These are phyloP conservation scores for Torulaspora globosa DNA, from an alignment of 1,139 yeast genomes.

Conservation along the genomic window DNA sequence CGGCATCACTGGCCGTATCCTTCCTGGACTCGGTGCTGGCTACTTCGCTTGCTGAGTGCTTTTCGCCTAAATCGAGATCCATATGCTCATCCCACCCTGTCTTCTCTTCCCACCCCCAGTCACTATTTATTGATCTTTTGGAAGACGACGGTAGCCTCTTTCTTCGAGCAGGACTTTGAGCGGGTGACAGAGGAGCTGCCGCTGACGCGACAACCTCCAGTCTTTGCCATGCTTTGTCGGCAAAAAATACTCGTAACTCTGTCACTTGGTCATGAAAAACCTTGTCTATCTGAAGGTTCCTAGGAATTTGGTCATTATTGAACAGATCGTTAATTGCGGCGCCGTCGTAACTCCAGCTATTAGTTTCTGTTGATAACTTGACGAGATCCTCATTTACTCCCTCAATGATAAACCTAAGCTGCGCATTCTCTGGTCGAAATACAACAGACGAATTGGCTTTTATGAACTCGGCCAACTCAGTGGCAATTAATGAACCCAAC, in stretches of 20 bases:
- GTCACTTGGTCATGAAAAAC: conserved; percentile 21
- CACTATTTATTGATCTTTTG: conserved; percentile 12
- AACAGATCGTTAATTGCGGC: conserved; percentile 22
- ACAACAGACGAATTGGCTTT: conserved; percentile 25
- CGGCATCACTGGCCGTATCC: conserved; percentile 5
- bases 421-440: conserved; percentile 15
- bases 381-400: conserved; percentile 16
- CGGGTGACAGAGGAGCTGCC: neutral
- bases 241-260: conserved; percentile 20
- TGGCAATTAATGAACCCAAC: conserved; percentile 23
- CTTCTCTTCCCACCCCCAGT: conserved; percentile 31
- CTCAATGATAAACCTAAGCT: conserved; percentile 12
- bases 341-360: conserved; percentile 21
- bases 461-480: conserved; percentile 27
- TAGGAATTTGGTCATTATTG: conserved; percentile 24
- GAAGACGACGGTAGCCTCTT: neutral
- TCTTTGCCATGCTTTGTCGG: conserved; percentile 13
- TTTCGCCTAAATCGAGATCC: conserved; percentile 24
- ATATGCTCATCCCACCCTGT: conserved; percentile 30
- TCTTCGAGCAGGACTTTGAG: neutral
- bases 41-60: conserved; percentile 1
- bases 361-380: conserved; percentile 13
- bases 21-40: conserved; percentile 6
- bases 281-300: conserved; percentile 28
- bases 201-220: neutral